Evolutionary conservation across 306 rosid species (phyloP), one percentile per base, ranked within the genome.

Genomic region (Sphenostylis stenocarpa): DNA sequence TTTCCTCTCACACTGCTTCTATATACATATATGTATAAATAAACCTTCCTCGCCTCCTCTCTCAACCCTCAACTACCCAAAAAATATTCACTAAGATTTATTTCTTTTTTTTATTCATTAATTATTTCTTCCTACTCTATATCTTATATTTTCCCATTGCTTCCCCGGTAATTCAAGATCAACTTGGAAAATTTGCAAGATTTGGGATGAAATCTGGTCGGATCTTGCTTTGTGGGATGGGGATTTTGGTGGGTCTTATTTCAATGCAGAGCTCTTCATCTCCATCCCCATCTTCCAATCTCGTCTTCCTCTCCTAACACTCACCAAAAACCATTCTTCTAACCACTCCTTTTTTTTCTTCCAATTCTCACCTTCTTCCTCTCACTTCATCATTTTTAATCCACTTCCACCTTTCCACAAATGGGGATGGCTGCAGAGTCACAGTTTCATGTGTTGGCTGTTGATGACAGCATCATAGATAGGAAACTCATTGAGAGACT

Each of bases 171-270:
- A 91, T 87, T 91, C 90, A 89, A 90, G 68, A 88, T 82, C 85
- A 84, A 64, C 72, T 93, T 88, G 88, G 88, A 83, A 89, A 85
- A 36, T 81, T 91, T 86, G 78, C 75, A 83, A 89, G 97, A 90
- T 94, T 90, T 94, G 86, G 88, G 90, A 79, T 75, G 90, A 93
- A 90, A 94, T 91, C 96, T 86, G 97, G 97, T 91, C 96, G 97
- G 96, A 89, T 94, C 96, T 94, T 91, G 90, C 93, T 88, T 94
- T 89, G 88, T 87, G 86, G 87, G 96, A 63, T 86, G 94, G 86
- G 78, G 88, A 81, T 87, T 86, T 86, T 87, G 87, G 91, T 86
- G 88, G 88, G 91, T 87, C 91, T 80, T 83, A 70, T 82, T 87
- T 80, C 87, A 76, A 41, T 85, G 82, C 88, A 85, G 78, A 86